Evolutionary conservation across 805 yeast species (phyloP), one percentile per base, ranked within the genome.

Genomic region (Scheffersomyces ergatensis): DNA sequence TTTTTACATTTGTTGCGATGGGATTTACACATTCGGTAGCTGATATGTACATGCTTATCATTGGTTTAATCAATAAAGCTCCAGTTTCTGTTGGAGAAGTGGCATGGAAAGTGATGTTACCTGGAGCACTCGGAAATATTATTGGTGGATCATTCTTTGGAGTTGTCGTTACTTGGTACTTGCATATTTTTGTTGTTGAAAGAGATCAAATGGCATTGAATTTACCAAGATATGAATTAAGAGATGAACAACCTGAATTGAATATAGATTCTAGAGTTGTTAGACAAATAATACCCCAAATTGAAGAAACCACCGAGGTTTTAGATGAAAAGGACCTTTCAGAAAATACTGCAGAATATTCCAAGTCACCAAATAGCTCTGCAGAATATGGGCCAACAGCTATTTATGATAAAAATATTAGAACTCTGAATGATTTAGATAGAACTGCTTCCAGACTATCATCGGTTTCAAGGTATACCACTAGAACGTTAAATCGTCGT

Each of bases 1-100:
- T 86, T 13, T 84, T 85, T 59, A 80, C 90, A 0, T 85, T 87
- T 60, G 93, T 85, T n/a, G 52, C 82, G 1, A 68, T 82, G 70
- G 93, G 95, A 0, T 87, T 80, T 60, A 80, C 87, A 2, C 95
- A 87, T 55, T 79, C 80, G 1, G 89, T 87, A 7, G 95, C 95
- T 0, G 95, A 87, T 57, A 85, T 87, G 93, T 82, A 70, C 48
- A 49, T 84, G 39, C 56, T 83, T 4, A 78, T 82, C 7, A 76
- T 80, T 47, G 95, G 87, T 0, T 61, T 85, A 55, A 69, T 85
- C 36, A 84, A 83, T 58, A 78, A 82, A 13, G 85, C 87, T 1
- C 73, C 78, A 2, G 65, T 82, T 7, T 67, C 83, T 0, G 87
- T 84, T 27, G 85, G 82, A 0, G 60, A 63, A 8, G 82, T 80